Evolutionary conservation across 306 rosid species (phyloP).

Genomic region (Cercis canadensis): DNA sequence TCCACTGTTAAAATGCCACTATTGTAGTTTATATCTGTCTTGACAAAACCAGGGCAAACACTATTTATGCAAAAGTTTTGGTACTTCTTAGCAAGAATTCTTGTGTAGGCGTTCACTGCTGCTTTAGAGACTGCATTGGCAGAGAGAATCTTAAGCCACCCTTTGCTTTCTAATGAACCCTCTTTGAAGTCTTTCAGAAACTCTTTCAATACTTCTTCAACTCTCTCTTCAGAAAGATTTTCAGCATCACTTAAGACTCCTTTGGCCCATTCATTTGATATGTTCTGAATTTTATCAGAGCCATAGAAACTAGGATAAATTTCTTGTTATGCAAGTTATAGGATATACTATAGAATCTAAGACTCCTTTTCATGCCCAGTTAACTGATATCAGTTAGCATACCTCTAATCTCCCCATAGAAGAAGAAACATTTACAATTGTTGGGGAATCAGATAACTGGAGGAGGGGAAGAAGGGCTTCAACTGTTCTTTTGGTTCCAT

Average conservation of each 20-base stretch:
- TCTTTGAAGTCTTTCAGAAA: conserved; percentile 46
- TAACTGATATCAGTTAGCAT: neutral
- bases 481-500: conserved; percentile 39
- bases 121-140: conserved; percentile 46
- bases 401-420: conserved; percentile 39
- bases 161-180: conserved; percentile 34
- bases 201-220: conserved; percentile 37
- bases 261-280: conserved; percentile 48
- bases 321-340: neutral
- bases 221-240: conserved; percentile 47
- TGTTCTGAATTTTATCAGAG: conserved; percentile 34
- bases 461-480: conserved; percentile 45
- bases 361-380: too few relatives aligned
- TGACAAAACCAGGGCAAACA: conserved; percentile 51
- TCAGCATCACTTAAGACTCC: conserved; percentile 37
- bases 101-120: conserved; percentile 44
- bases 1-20: conserved; percentile 31
- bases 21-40: conserved; percentile 35
- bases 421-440: conserved; percentile 63
- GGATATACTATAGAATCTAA: neutral
- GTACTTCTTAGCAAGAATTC: conserved; percentile 44
- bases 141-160: conserved; percentile 30
- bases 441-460: conserved; percentile 40
- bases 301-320: too few relatives aligned
- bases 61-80: conserved; percentile 29